Conservation (phyloP, 306 rosid species). For the Coriaria nepalensis region DNA sequence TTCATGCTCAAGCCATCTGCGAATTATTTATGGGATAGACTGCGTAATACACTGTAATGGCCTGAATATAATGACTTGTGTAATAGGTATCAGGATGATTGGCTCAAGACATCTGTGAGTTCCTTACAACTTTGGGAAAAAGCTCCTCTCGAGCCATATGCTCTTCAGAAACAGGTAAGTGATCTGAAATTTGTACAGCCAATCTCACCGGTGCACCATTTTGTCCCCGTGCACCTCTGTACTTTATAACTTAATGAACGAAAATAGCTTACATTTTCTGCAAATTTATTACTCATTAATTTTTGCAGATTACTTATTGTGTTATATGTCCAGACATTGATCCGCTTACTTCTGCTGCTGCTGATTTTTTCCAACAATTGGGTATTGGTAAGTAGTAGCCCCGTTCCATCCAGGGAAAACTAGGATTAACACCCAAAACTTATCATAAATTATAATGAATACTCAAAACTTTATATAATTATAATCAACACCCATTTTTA, state of each 20-base stretch:
- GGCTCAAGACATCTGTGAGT: slow-evolving; percentile 89
- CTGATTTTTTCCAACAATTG: slow-evolving; percentile 95
- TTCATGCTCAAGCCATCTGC: neutral
- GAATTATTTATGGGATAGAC: too few relatives aligned
- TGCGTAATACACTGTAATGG: neutral
- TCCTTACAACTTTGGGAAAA: slow-evolving; percentile 86
- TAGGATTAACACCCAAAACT: too few relatives aligned
- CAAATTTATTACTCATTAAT: slow-evolving; percentile 14
- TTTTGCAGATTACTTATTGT: slow-evolving; percentile 64
- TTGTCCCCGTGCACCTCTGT: slow-evolving; percentile 5
- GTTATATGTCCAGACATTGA: slow-evolving; percentile 93
- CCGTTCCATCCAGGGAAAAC: neutral
- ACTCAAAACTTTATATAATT: too few relatives aligned
- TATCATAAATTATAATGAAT: too few relatives aligned
- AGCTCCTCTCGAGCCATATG: slow-evolving; percentile 97
- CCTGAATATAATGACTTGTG: slow-evolving; percentile 8
- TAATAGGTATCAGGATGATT: slow-evolving; percentile 93
- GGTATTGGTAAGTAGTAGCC: slow-evolving; percentile 60
- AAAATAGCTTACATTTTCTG: slow-evolving; percentile 7
- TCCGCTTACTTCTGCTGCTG: slow-evolving; percentile 86
- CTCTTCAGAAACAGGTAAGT: slow-evolving; percentile 77
- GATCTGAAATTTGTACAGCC: slow-evolving; percentile 15
- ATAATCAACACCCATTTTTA: too few relatives aligned
- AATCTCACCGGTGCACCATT: slow-evolving; percentile 4
- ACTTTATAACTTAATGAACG: slow-evolving; percentile 3